These are phyloP conservation scores for Eucalyptus polyanthemos DNA, from an alignment of 345 rosid species.

Conservation along the genomic window DNA sequence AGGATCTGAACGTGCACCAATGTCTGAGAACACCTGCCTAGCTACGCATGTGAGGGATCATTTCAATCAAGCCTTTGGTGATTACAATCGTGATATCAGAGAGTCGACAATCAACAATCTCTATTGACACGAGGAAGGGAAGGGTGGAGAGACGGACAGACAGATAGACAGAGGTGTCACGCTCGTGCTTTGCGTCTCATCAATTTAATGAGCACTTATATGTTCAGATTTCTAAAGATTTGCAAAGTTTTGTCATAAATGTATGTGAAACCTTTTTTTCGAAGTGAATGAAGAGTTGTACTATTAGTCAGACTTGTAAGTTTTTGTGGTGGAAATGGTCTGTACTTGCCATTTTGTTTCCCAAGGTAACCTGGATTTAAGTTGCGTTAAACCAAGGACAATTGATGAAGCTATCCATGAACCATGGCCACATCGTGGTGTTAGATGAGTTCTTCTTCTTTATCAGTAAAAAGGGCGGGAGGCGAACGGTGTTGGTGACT, in stretches of 20 bases:
- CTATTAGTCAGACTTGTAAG: not conserved
- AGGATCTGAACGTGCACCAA: conserved; percentile 9
- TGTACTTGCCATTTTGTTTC: not conserved
- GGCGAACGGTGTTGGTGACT: not conserved
- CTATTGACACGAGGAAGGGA: not conserved
- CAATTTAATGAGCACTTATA: not conserved
- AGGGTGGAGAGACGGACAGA: not conserved
- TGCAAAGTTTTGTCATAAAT: not conserved
- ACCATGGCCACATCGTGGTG: not conserved
- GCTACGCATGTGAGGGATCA: not conserved
- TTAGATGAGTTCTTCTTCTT: not conserved
- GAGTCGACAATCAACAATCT: not conserved
- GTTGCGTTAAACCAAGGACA: not conserved
- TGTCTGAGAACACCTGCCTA: not conserved
- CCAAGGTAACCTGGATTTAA: not conserved
- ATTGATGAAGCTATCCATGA: not conserved
- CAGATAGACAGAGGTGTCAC: not conserved
- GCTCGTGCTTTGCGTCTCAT: not conserved
- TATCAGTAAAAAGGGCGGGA: not conserved
- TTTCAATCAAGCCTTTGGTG: not conserved
- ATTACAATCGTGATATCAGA: not conserved
- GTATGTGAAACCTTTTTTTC: not conserved
- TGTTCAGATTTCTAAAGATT: not conserved
- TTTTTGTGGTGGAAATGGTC: not conserved
- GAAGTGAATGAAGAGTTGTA: not conserved